Evolutionary conservation across 108 stramenopile species (phyloP).

Genomic region (Stephanodiscus triporus): DNA sequence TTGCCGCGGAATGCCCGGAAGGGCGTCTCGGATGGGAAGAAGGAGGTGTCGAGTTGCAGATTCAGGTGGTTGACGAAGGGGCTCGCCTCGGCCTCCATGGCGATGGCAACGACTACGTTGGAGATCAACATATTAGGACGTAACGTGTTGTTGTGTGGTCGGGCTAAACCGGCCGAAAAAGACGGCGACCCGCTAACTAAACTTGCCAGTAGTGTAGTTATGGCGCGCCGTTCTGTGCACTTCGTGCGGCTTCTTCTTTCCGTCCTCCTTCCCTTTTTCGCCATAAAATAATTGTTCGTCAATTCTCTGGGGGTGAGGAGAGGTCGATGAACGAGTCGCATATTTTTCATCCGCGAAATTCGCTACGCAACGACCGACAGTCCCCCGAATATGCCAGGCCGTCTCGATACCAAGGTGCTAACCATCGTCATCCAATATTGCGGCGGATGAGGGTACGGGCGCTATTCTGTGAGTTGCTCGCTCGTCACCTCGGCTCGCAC

Average conservation of each 20-base stretch:
- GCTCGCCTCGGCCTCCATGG: conserved; percentile 94
- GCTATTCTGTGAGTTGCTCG: neutral
- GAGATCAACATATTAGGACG: conserved; percentile 46
- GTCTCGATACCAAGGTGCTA: conserved; percentile 25
- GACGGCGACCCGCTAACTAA: too few relatives aligned
- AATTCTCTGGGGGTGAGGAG: too few relatives aligned
- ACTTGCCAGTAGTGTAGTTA: too few relatives aligned
- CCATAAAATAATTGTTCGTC: too few relatives aligned
- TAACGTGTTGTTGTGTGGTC: too few relatives aligned
- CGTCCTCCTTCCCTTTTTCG: too few relatives aligned
- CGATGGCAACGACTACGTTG: conserved; percentile 82
- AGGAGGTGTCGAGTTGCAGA: conserved; percentile 57
- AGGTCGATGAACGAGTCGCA: too few relatives aligned
- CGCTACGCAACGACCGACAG: too few relatives aligned
- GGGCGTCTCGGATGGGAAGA: conserved; percentile 81
- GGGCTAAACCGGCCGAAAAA: too few relatives aligned
- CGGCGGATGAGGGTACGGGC: conserved; percentile 40
- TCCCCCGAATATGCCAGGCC: conserved; percentile 16
- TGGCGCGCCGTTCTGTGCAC: too few relatives aligned
- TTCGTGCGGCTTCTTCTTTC: too few relatives aligned
- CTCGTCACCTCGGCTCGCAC: neutral
- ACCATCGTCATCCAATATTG: conserved; percentile 45
- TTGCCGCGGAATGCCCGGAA: conserved; percentile 82
- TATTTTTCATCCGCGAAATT: too few relatives aligned
- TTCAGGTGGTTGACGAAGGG: conserved; percentile 86